Evolutionary conservation across 805 yeast species (phyloP), one percentile per base, ranked within the genome.

Genomic region (Maudiozyma barnettii): DNA sequence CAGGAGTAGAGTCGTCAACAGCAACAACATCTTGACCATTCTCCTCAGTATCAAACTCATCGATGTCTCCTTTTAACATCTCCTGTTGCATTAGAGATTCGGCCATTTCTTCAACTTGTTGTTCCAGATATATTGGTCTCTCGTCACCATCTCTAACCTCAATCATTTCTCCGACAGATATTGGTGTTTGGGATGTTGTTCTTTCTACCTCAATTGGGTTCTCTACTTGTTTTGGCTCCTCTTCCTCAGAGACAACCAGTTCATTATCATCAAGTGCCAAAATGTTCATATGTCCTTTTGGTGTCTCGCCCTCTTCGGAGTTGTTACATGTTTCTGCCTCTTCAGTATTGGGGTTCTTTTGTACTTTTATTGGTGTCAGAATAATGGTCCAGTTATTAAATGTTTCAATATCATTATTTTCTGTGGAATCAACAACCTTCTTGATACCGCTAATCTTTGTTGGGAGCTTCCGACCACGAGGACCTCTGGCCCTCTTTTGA

Each of bases 401-500:
- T 2, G 58, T 49, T 22, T 58, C 58, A 29, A 61, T 54, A 3
- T 50, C 53, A 20, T 49, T 53, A 9, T 44, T 45, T n/a, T 39
- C 45, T 41, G 41, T 47, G 19, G 52, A 53, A 45, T 54, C 56
- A 19, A 56, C 59, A 18, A 59, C 54, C 30, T 64, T 61, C 40
- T 55, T 60, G 0, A 59, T 62, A 19, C 72, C 69, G 12, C 80
- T 76, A n/a, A 70, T 63, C 47, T 70, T 73, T 2, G 62, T 47
- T 0, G 93, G 93, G 45, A 83, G 64, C 55, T 77, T 79, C 50
- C 86, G 76, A 0, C 90, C 90, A 51, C 78, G 72, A 41, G 95
- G 95, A 0, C 91, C 93, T 54, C 69, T 80, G 0, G 81, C 82
- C 56, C 91, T 74, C 29, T 77, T 68, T 39, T 49, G 48, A 21